These are phyloP conservation scores for Penicillium sp. DNA, from an alignment of 2,329 filamentous ascomycete genomes.

Conservation along the genomic window DNA sequence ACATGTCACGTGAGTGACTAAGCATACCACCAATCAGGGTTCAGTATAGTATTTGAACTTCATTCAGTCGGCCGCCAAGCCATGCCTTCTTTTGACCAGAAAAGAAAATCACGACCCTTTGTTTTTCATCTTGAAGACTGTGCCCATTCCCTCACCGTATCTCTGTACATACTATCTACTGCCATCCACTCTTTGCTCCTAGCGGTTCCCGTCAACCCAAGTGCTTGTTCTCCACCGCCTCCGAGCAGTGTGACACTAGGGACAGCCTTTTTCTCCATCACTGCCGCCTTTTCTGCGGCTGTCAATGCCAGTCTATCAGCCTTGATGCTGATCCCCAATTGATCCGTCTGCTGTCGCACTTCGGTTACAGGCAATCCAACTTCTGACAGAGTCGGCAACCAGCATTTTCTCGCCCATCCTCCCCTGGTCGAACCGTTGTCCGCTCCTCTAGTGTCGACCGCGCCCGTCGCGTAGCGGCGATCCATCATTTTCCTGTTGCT, in stretches of 20 bases:
- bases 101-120: conserved; percentile 22
- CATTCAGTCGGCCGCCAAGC: conserved; percentile 28
- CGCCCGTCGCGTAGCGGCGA: conserved; percentile 24
- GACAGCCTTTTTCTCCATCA: conserved; percentile 11
- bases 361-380: not conserved
- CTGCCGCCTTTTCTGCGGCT: conserved; percentile 11
- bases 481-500: conserved; percentile 15
- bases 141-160: not conserved
- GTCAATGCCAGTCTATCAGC: conserved; percentile 5
- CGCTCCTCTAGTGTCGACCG: conserved; percentile 17
- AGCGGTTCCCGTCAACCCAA: not conserved
- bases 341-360: conserved; percentile 3
- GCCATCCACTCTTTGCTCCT: not conserved
- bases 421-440: conserved; percentile 10
- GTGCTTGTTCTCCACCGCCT: conserved; percentile 8
- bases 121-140: conserved; percentile 1
- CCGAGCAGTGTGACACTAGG: conserved; percentile 7
- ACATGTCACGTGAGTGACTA: conserved; percentile 28
- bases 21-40: conserved; percentile 24
- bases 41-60: conserved; percentile 29
- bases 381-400: not conserved
- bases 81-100: conserved; percentile 18
- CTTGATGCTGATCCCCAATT: conserved; percentile 13
- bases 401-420: not conserved
- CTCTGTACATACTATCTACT: not conserved